phyloP scores from a whole-genome alignment of 2,329 filamentous ascomycete genomes.

The Dryadomyces sulphureus region DNA sequence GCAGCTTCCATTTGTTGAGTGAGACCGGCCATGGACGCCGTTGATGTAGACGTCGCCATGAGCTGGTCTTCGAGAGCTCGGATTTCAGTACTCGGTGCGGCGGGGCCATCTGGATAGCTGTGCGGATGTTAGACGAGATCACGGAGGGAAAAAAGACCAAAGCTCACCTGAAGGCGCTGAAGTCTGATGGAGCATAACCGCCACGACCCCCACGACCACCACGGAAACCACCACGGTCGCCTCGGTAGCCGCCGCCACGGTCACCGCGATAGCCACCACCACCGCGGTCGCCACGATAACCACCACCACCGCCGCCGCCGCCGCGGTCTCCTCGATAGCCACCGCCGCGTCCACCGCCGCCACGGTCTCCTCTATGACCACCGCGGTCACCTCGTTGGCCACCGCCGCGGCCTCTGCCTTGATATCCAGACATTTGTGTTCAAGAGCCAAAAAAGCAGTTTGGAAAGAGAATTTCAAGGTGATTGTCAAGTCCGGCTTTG shows the following conservation, averaged over 20 bases:
- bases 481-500: too few species aligned
- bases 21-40: background rate
- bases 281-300: background rate
- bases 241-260: slow-evolving; percentile 2
- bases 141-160: background rate
- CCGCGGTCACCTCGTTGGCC: slow-evolving; percentile 11
- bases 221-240: background rate
- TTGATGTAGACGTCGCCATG: slow-evolving; percentile 3
- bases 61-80: slow-evolving; percentile 14
- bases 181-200: slow-evolving; percentile 12
- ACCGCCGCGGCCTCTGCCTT: slow-evolving; percentile 10
- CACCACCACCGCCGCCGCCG: slow-evolving; percentile 1
- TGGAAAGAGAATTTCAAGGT: too few species aligned
- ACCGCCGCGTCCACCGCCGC: slow-evolving; percentile 1
- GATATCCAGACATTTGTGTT: background rate
- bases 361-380: slow-evolving; percentile 3
- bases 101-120: slow-evolving; percentile 3
- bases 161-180: slow-evolving; percentile 18
- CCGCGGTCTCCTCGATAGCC: background rate
- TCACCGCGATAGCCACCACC: background rate
- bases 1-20: background rate
- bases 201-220: slow-evolving; percentile 10
- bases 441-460: too few species aligned
- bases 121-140: background rate
- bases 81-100: slow-evolving; percentile 15